Conservation (phyloP, 2,329 filamentous ascomycete species). For the Cladobotryum mycophilum region DNA sequence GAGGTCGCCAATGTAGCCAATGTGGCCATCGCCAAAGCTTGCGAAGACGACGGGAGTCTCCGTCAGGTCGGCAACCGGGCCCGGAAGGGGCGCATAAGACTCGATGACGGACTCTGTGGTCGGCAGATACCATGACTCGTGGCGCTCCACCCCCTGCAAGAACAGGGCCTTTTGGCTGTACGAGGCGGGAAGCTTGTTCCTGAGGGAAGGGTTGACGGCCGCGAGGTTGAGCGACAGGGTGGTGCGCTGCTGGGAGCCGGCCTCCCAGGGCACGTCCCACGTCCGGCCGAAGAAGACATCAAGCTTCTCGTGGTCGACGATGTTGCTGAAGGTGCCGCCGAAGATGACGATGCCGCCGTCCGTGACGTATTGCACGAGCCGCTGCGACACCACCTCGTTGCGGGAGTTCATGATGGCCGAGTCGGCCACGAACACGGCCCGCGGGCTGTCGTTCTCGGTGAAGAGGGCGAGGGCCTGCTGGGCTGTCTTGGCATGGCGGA, state of each 20-base stretch:
- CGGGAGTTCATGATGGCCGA: slow-evolving; percentile 1
- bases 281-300: slow-evolving; percentile 2
- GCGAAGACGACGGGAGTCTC: slow-evolving; percentile 21
- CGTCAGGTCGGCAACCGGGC: neutral
- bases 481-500: slow-evolving; percentile 2
- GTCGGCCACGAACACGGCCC: slow-evolving; percentile 6
- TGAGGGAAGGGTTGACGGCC: slow-evolving; percentile 10
- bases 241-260: slow-evolving; percentile 17
- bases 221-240: slow-evolving; percentile 16
- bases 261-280: slow-evolving; percentile 17
- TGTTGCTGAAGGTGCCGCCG: slow-evolving; percentile 1
- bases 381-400: slow-evolving; percentile 5
- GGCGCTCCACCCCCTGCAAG: slow-evolving; percentile 16
- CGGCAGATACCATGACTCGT: slow-evolving; percentile 20
- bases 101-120: slow-evolving; percentile 7
- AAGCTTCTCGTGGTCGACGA: neutral
- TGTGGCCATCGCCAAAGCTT: slow-evolving; percentile 21
- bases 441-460: neutral
- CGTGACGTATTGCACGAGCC: slow-evolving; percentile 6
- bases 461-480: slow-evolving; percentile 6
- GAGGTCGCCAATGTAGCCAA: slow-evolving; percentile 26
- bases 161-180: slow-evolving; percentile 24
- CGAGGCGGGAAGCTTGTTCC: slow-evolving; percentile 12
- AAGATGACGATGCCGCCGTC: slow-evolving; percentile 7
- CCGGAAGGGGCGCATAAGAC: slow-evolving; percentile 1